phyloP scores from a whole-genome alignment of 176 grass and related monocot genomes.

The Zoysia japonica region DNA sequence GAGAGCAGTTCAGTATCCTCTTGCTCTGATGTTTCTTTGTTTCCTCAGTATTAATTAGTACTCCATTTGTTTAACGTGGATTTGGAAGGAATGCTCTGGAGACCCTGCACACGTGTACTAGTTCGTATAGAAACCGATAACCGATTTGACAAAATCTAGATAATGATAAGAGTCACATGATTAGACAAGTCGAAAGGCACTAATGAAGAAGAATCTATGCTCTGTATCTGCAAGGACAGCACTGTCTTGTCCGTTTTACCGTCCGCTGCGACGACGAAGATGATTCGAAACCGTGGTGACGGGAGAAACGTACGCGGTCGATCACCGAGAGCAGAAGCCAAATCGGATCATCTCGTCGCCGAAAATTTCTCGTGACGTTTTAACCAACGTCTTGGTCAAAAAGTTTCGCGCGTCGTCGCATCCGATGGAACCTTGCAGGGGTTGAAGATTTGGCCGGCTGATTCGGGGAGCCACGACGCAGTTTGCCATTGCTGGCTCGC shows the following conservation, averaged over 20 bases:
- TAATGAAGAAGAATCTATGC: background rate
- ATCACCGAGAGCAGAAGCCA: background rate
- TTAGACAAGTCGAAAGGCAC: background rate
- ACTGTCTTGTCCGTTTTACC: conserved; percentile 17
- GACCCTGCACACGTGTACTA: background rate
- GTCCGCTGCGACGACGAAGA: conserved; percentile 19
- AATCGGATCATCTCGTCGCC: conserved; percentile 1
- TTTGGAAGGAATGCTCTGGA: conserved; percentile 23
- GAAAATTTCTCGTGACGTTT: background rate
- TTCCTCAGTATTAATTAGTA: too few species aligned
- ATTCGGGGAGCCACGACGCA: conserved; percentile 31
- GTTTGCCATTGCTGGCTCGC: conserved; percentile 9
- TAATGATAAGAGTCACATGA: background rate
- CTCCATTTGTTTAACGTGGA: background rate
- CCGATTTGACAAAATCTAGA: conserved; percentile 36
- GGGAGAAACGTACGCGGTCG: background rate
- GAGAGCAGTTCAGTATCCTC: too few species aligned
- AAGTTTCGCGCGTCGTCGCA: conserved; percentile 9
- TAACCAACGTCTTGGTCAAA: background rate
- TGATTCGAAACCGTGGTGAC: conserved; percentile 10
- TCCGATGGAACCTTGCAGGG: conserved; percentile 19
- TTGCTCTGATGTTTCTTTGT: too few species aligned
- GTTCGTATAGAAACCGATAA: background rate
- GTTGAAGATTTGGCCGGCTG: conserved; percentile 31
- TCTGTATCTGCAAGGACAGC: conserved; percentile 1